Evolutionary conservation across 306 rosid species (phyloP).

Genomic region (Prosopis cineraria): DNA sequence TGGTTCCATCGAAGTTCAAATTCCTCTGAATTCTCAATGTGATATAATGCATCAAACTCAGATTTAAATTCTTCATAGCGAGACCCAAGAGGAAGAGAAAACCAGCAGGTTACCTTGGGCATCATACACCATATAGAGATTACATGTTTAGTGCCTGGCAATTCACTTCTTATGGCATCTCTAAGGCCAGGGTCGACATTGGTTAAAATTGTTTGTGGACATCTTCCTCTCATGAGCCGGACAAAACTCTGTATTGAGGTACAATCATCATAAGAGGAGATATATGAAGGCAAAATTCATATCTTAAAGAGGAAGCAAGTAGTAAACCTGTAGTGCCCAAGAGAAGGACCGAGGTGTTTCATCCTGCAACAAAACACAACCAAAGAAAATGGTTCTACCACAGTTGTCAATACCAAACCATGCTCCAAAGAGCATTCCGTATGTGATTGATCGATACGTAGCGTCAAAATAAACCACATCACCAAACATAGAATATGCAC

Average conservation of each 20-base stretch:
- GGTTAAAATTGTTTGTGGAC: slow-evolving; percentile 82
- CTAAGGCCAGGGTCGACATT: slow-evolving; percentile 82
- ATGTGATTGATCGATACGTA: slow-evolving; percentile 73
- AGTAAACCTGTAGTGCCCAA: slow-evolving; percentile 94
- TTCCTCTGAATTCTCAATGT: slow-evolving; percentile 73
- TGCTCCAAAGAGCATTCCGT: slow-evolving; percentile 85
- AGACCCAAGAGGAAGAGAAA: slow-evolving; percentile 72
- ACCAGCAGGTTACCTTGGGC: slow-evolving; percentile 79
- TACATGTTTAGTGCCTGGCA: slow-evolving; percentile 76
- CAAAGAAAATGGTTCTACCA: slow-evolving; percentile 81
- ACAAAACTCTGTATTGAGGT: slow-evolving; percentile 66
- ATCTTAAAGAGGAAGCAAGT: slow-evolving; percentile 44
- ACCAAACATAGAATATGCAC: slow-evolving; percentile 67
- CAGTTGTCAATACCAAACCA: slow-evolving; percentile 95
- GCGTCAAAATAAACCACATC: slow-evolving; percentile 86
- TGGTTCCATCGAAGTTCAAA: slow-evolving; percentile 90
- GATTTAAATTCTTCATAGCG: slow-evolving; percentile 82
- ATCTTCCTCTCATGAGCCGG: slow-evolving; percentile 87
- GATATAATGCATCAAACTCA: slow-evolving; percentile 67
- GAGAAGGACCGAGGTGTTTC: slow-evolving; percentile 77
- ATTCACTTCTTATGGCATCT: slow-evolving; percentile 69
- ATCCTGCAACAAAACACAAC: slow-evolving; percentile 90
- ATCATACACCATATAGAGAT: slow-evolving; percentile 64
- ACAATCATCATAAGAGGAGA: slow-evolving; percentile 43
- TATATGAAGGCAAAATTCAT: slow-evolving; percentile 43